phyloP scores from a whole-genome alignment of 768 basidiomycete species.

The Leucocoprinus birnbaumii region DNA sequence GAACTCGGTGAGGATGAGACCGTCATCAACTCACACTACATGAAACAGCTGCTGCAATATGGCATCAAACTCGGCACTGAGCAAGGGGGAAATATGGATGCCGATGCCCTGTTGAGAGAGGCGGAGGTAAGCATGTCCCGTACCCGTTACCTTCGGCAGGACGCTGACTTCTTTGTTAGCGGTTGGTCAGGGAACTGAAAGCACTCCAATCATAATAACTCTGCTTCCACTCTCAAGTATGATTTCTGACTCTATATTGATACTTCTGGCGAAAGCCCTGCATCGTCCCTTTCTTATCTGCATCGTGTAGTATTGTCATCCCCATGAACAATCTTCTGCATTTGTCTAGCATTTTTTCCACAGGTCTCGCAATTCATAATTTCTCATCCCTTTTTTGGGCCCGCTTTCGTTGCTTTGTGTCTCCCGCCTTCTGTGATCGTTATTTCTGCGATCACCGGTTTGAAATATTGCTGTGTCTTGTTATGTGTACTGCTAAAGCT shows the following conservation, averaged over 20 bases:
- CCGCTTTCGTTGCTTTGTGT: constrained; percentile 11
- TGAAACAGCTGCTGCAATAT: constrained; percentile 71
- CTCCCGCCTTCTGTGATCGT: background rate
- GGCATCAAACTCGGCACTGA: constrained; percentile 59
- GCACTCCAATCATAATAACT: constrained; percentile 26
- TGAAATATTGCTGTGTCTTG: constrained; percentile 6
- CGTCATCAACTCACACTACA: constrained; percentile 77
- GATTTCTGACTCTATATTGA: background rate
- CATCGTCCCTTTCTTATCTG: constrained; percentile 8
- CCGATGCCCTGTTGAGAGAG: constrained; percentile 47
- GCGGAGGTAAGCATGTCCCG: constrained; percentile 44
- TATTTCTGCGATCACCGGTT: background rate
- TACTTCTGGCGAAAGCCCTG: background rate
- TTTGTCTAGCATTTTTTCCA: constrained; percentile 6
- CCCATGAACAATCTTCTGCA: constrained; percentile 10
- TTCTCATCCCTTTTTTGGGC: background rate
- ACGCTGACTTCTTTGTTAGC: constrained; percentile 30
- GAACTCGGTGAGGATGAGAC: constrained; percentile 54
- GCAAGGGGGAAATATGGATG: constrained; percentile 36
- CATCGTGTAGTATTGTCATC: constrained; percentile 14
- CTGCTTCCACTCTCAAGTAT: background rate
- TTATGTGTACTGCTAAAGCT: background rate
- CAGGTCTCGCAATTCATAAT: constrained; percentile 5
- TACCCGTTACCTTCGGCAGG: background rate
- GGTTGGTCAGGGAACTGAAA: constrained; percentile 63